These are phyloP conservation scores for Lunularia cruciata DNA, from an alignment of 225 moss, liverwort and hornwort genomes.

Conservation along the genomic window DNA sequence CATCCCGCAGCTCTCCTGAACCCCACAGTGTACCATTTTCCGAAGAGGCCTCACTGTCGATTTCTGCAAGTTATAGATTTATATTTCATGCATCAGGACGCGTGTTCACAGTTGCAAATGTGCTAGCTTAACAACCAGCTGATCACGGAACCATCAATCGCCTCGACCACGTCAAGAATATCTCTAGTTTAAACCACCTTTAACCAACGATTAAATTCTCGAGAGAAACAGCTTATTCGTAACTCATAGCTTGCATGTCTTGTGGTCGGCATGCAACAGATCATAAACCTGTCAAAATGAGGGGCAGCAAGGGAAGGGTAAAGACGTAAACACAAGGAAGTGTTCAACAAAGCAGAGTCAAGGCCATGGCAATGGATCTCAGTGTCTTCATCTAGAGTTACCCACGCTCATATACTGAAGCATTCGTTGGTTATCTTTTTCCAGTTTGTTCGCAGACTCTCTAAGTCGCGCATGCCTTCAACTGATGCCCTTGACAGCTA, in stretches of 20 bases:
- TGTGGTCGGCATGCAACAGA: not conserved
- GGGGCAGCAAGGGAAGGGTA: not conserved
- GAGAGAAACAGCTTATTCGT: not conserved
- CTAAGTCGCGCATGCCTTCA: no score
- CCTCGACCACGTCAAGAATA: not conserved
- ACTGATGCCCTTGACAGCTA: not conserved
- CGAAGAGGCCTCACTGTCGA: slow-evolving; percentile 36
- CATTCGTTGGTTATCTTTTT: not conserved
- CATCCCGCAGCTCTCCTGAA: slow-evolving; percentile 18
- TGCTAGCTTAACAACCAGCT: not conserved
- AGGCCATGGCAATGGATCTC: no score
- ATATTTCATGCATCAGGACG: slow-evolving; percentile 17
- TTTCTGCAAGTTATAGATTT: slow-evolving; percentile 37
- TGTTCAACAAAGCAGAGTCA: no score
- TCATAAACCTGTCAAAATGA: slow-evolving; percentile 2
- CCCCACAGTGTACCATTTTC: slow-evolving; percentile 39
- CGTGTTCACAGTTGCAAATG: not conserved
- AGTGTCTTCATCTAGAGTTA: not conserved
- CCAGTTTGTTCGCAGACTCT: no score
- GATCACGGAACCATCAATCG: not conserved
- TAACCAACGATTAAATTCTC: not conserved
- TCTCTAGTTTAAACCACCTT: not conserved
- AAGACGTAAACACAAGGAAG: not conserved
- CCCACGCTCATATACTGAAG: not conserved
- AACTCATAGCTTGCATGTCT: slow-evolving; percentile 3